These are phyloP conservation scores for Tranzscheliella williamsii DNA, from an alignment of 1,284 basidiomycete genomes.

Conservation along the genomic window DNA sequence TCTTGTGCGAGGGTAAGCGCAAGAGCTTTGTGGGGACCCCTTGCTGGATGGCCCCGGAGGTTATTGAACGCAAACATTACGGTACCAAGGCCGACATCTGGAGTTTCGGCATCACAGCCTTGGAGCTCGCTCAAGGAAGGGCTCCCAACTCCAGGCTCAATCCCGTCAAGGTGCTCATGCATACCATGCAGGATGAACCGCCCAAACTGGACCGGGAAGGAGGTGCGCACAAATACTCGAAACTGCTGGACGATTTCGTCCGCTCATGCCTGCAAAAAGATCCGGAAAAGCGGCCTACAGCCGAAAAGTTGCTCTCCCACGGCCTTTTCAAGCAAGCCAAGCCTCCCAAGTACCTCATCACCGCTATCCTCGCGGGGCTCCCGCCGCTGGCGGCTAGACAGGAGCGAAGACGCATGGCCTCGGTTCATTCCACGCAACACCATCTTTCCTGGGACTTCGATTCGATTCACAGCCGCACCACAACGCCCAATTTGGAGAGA, in stretches of 20 bases:
- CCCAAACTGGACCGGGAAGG: slow-evolving; percentile 75
- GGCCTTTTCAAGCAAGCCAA: slow-evolving; percentile 78
- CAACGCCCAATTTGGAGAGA: slow-evolving; percentile 25
- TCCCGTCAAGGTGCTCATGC: slow-evolving; percentile 74
- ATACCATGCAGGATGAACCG: slow-evolving; percentile 63
- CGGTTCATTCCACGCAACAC: slow-evolving; percentile 39
- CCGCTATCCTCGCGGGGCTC: slow-evolving; percentile 67
- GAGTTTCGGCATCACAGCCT: slow-evolving; percentile 84
- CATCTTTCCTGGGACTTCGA: slow-evolving; percentile 52
- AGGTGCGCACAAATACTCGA: slow-evolving; percentile 76
- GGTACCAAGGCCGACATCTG: slow-evolving; percentile 82
- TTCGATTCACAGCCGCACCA: slow-evolving; percentile 16
- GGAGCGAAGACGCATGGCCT: slow-evolving; percentile 36
- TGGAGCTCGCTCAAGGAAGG: slow-evolving; percentile 79
- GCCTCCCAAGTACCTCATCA: slow-evolving; percentile 74
- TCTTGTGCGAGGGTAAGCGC: slow-evolving; percentile 65
- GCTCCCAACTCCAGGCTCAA: slow-evolving; percentile 78
- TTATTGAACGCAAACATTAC: slow-evolving; percentile 80
- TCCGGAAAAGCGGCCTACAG: slow-evolving; percentile 75
- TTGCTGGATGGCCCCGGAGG: slow-evolving; percentile 91
- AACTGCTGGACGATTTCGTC: slow-evolving; percentile 78
- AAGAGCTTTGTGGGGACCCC: slow-evolving; percentile 90
- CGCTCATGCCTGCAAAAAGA: slow-evolving; percentile 81
- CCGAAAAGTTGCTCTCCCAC: slow-evolving; percentile 75
- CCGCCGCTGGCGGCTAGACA: slow-evolving; percentile 49